Percentiles rank a stretch among this genome's conserved stretches.
phyloP scores from a whole-genome alignment of 2,329 filamentous ascomycete genomes.

The Aspergillus sp. region DNA sequence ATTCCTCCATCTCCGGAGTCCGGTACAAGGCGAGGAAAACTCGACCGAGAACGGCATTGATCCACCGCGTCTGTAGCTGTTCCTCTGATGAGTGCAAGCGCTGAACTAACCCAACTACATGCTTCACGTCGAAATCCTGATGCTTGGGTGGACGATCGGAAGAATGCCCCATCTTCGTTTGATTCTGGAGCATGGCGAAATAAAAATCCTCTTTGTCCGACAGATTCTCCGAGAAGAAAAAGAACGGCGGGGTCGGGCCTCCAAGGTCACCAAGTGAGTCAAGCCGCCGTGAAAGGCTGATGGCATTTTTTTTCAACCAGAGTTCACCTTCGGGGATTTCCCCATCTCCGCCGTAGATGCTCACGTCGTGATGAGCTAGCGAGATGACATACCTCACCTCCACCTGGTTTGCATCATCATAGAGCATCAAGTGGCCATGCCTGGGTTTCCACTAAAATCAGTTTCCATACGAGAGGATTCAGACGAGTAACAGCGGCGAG shows the following conservation, averaged over 20 bases:
- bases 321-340: slow-evolving; percentile 85
- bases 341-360: slow-evolving; percentile 78
- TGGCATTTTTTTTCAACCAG: slow-evolving; percentile 91
- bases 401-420: slow-evolving; percentile 91
- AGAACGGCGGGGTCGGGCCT: slow-evolving; percentile 77
- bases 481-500: background rate
- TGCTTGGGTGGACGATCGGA: slow-evolving; percentile 64
- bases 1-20: slow-evolving; percentile 75
- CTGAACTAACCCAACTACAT: slow-evolving; percentile 88
- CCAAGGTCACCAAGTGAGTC: slow-evolving; percentile 54
- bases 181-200: slow-evolving; percentile 82
- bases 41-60: slow-evolving; percentile 87
- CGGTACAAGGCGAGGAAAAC: slow-evolving; percentile 86
- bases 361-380: slow-evolving; percentile 77
- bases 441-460: slow-evolving; percentile 44
- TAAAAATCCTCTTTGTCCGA: slow-evolving; percentile 99
- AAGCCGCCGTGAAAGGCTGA: slow-evolving; percentile 70
- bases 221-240: slow-evolving; percentile 89
- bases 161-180: slow-evolving; percentile 65
- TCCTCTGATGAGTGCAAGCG: slow-evolving; percentile 89
- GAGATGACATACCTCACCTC: slow-evolving; percentile 97
- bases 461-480: slow-evolving; percentile 11
- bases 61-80: slow-evolving; percentile 84
- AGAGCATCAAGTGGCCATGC: slow-evolving; percentile 95
- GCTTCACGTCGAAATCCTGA: slow-evolving; percentile 75